These are phyloP conservation scores for Urostyla sp. DNA, from an alignment of 73 alveolate species.

Conservation along the genomic window DNA sequence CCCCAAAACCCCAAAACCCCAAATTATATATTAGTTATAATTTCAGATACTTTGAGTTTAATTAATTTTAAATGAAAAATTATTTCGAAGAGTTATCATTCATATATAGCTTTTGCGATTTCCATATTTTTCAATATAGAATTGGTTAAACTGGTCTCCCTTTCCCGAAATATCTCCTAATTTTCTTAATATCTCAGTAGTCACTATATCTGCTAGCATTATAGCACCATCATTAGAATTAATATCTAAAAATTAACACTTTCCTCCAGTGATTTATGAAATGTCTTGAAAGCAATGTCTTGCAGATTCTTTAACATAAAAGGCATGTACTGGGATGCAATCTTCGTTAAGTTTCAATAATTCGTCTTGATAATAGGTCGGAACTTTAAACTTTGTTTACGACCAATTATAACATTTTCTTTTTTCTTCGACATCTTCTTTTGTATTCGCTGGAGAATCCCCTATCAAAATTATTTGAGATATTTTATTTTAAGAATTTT, in stretches of 20 bases:
- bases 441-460: background rate
- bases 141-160: background rate
- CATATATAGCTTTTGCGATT: no score
- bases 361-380: no score
- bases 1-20: no score
- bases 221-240: background rate
- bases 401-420: no score
- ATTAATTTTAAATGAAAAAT: no score
- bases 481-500: background rate
- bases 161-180: background rate
- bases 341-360: no score
- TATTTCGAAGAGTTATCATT: no score
- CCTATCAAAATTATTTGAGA: background rate
- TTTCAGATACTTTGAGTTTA: no score
- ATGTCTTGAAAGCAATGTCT: background rate
- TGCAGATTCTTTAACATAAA: background rate
- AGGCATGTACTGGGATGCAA: background rate
- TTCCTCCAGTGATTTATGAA: background rate
- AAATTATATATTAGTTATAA: no score
- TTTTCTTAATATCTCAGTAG: background rate
- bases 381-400: no score
- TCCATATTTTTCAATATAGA: no score
- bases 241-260: background rate
- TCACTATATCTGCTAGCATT: background rate
- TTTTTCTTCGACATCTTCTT: background rate